phyloP scores from a whole-genome alignment of 1,284 basidiomycete species.

The Ceratorhiza oryzae-sativae region DNA sequence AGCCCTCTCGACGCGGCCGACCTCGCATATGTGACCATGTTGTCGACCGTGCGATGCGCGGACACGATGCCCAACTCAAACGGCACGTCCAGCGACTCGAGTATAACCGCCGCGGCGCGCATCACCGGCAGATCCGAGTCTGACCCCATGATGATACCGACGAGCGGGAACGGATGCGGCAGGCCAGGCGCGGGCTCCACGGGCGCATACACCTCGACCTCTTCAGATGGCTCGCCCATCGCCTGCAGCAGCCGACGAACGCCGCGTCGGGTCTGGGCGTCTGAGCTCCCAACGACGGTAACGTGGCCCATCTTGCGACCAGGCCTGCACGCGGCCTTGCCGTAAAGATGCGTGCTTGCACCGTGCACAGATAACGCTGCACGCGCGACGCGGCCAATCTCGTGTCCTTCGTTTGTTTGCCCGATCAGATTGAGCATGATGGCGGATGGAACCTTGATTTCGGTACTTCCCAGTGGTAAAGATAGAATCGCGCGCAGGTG shows the following conservation, averaged over 20 bases:
- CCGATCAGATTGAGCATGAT: conserved; percentile 98
- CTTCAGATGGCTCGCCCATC: conserved; percentile 58
- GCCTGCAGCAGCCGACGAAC: conserved; percentile 75
- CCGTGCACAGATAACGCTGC: conserved; percentile 74
- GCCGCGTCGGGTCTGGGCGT: conserved; percentile 74
- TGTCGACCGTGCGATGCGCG: conserved; percentile 92
- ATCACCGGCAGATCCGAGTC: conserved; percentile 97
- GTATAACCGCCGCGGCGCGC: conserved; percentile 86
- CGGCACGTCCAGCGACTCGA: conserved; percentile 83
- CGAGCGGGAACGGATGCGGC: conserved; percentile 77
- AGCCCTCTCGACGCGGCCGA: conserved; percentile 78
- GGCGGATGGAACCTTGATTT: conserved; percentile 84
- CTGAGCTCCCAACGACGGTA: conserved; percentile 85
- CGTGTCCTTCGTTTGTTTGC: conserved; percentile 65
- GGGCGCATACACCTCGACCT: conserved; percentile 67
- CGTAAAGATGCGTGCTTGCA: conserved; percentile 88
- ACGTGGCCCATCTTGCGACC: conserved; percentile 99
- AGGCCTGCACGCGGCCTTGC: conserved; percentile 87
- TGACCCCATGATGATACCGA: conserved; percentile 98
- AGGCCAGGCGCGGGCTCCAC: conserved; percentile 48
- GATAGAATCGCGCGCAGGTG: conserved; percentile 96
- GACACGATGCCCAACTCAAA: conserved; percentile 97
- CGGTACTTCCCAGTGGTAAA: conserved; percentile 88
- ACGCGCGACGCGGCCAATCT: conserved; percentile 54
- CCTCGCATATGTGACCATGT: conserved; percentile 85